Evolutionary conservation across 768 basidiomycete genomes (phyloP), one percentile per base, ranked within the genome.

Genomic region (Chalciporus chontae): DNA sequence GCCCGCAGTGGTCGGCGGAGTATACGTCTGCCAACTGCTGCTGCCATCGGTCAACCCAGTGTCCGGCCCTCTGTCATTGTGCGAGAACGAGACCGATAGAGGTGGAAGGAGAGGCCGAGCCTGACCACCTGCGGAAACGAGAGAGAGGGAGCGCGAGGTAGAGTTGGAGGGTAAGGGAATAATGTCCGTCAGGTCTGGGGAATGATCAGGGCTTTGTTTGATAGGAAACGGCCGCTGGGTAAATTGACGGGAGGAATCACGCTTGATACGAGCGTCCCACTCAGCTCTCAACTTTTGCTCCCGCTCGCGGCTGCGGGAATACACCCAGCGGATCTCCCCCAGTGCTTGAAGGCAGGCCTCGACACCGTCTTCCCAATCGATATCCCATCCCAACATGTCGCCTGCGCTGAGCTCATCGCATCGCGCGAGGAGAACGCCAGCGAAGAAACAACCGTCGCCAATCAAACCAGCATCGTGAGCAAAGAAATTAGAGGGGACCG

Each of bases 361-460:
- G 9, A 69, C 57, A 14, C 69, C 68, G 8, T 71, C 68, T 40
- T 69, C 64, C 51, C 62, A 64, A 26, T 69, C 68, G 1, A 21
- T 34, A 5, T 69, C 55, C 59, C 68, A 70, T 21, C 60, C 47
- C 6, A 48, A 21, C n/a, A 38, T 44, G 29, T 55, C 58, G 6
- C 47, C 58, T 1, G 51, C 39, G 24, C 49, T 57, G 21, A 71
- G 52, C 26, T 73, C 65, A 18, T 78, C 81, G 8, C 70, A 64
- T 50, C 79, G 82, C 0, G 87, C 88, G 6, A 90, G 77, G 34
- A 93, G 70, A 53, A 86, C 80, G 2, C 83, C 91, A 4, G 90
- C 89, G 59, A 87, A 94, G 75, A 87, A 95, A 60, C 87, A 90
- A 3, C 94, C 94, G 59, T 95, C 93, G 17, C 89, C 80, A 46